phyloP scores from a whole-genome alignment of 441 rosid genomes.

The Gossypium armourianum region DNA sequence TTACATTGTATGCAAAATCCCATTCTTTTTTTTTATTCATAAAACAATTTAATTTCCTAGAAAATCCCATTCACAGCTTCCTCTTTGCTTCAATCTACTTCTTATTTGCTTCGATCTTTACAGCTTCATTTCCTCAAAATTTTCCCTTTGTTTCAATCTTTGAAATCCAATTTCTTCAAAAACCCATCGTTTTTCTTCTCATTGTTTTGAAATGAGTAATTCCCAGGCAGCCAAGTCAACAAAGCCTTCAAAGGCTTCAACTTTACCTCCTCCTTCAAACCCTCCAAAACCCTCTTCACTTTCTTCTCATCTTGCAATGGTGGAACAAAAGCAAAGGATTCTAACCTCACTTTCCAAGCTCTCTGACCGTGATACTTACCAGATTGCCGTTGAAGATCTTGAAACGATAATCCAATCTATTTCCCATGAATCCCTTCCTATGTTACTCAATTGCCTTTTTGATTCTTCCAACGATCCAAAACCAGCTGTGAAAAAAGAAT shows the following conservation, averaged over 20 bases:
- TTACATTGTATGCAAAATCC: neutral
- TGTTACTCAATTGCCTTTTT: conserved; percentile 76
- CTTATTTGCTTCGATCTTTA: neutral
- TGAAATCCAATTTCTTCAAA: neutral
- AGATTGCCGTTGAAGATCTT: conserved; percentile 87
- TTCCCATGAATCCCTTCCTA: conserved; percentile 61
- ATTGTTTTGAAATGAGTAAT: conserved; percentile 33
- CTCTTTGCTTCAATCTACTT: neutral
- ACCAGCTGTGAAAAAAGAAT: conserved; percentile 78
- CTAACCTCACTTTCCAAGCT: conserved; percentile 72
- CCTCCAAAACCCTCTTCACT: conserved; percentile 44
- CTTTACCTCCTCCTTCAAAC: conserved; percentile 27
- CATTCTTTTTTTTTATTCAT: neutral
- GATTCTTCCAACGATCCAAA: conserved; percentile 72
- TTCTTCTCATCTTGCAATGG: conserved; percentile 79
- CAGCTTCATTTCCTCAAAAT: neutral
- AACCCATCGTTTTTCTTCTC: neutral
- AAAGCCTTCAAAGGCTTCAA: conserved; percentile 30
- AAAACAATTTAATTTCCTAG: neutral
- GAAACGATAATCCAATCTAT: conserved; percentile 51
- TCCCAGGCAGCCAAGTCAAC: conserved; percentile 40
- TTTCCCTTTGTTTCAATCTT: neutral
- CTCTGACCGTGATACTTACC: conserved; percentile 84
- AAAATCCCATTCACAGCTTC: neutral
- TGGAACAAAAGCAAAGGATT: conserved; percentile 77